Percentiles rank a stretch among this genome's conserved stretches.
These are phyloP conservation scores for Clonostachys solani DNA, from an alignment of 2,329 filamentous ascomycete species.

Conservation along the genomic window DNA sequence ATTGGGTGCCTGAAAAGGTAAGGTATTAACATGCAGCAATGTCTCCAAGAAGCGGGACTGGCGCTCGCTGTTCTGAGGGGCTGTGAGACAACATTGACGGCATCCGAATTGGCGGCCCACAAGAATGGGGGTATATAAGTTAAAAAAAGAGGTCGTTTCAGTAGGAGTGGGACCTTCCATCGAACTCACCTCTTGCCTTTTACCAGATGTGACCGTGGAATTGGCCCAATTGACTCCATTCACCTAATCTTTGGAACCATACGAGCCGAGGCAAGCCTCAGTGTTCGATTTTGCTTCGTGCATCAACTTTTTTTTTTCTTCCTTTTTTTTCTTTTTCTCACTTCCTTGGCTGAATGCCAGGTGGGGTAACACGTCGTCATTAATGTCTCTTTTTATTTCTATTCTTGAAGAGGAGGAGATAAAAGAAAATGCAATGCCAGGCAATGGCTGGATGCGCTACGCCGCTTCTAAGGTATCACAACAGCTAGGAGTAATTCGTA, in stretches of 20 bases:
- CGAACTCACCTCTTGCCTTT: conserved; percentile 76
- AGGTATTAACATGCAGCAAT: neutral
- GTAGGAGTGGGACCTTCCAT: conserved; percentile 66
- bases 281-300: conserved; percentile 35
- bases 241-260: conserved; percentile 45
- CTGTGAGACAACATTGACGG: neutral
- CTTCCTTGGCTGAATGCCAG: too few relatives aligned
- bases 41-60: neutral
- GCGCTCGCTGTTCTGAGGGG: conserved; percentile 1
- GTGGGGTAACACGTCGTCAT: neutral
- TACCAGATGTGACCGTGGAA: conserved; percentile 74
- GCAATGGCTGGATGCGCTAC: too few relatives aligned
- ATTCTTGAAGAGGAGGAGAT: neutral
- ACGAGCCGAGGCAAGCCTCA: conserved; percentile 23
- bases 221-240: conserved; percentile 48
- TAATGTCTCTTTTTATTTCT: neutral
- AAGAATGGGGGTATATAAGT: conserved; percentile 10
- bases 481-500: too few relatives aligned
- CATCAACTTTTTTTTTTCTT: conserved; percentile 1
- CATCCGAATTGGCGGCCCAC: accelerated
- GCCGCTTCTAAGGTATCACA: too few relatives aligned
- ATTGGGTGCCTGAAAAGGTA: too few relatives aligned
- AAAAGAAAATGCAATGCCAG: too few relatives aligned
- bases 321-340: too few relatives aligned
- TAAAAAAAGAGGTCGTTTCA: neutral